Evolutionary conservation across 345 rosid genomes (phyloP).

Genomic region (Aurinia saxatilis): DNA sequence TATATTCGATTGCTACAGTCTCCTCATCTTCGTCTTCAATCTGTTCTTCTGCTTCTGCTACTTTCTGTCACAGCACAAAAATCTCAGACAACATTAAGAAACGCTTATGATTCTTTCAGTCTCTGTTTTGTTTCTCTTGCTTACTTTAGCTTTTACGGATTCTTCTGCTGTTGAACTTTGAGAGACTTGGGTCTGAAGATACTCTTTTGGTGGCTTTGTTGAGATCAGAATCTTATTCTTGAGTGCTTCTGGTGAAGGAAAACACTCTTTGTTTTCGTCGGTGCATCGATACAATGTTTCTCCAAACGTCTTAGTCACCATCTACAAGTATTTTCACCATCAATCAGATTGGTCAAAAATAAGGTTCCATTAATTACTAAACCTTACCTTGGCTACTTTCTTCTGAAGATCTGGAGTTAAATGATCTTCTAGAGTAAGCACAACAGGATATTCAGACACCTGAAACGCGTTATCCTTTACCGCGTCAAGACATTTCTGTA

Average conservation of each 20-base stretch:
- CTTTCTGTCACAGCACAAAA: constrained; percentile 28
- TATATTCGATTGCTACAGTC: constrained; percentile 36
- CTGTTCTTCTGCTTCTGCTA: constrained; percentile 27
- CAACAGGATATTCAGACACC: constrained; percentile 70
- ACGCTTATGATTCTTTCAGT: neutral
- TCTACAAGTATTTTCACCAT: constrained; percentile 29
- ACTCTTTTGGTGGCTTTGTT: constrained; percentile 81
- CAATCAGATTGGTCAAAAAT: neutral
- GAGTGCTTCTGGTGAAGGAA: constrained; percentile 66
- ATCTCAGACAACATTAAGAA: neutral
- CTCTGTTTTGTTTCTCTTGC: neutral
- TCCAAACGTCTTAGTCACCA: constrained; percentile 47
- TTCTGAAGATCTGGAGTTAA: constrained; percentile 52
- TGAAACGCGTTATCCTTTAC: constrained; percentile 55
- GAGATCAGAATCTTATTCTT: constrained; percentile 62
- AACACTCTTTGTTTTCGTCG: constrained; percentile 30
- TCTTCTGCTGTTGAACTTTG: constrained; percentile 23
- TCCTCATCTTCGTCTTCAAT: constrained; percentile 38
- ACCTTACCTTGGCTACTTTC: constrained; percentile 54
- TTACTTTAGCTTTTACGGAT: constrained; percentile 15
- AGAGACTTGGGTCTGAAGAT: constrained; percentile 31
- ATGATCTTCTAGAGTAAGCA: constrained; percentile 85
- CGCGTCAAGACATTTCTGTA: constrained; percentile 49
- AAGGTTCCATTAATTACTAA: neutral
- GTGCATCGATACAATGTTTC: constrained; percentile 35